Evolutionary conservation across 2,329 filamentous ascomycete genomes (phyloP), one percentile per base, ranked within the genome.

Genomic region (Fusarium camptoceras): DNA sequence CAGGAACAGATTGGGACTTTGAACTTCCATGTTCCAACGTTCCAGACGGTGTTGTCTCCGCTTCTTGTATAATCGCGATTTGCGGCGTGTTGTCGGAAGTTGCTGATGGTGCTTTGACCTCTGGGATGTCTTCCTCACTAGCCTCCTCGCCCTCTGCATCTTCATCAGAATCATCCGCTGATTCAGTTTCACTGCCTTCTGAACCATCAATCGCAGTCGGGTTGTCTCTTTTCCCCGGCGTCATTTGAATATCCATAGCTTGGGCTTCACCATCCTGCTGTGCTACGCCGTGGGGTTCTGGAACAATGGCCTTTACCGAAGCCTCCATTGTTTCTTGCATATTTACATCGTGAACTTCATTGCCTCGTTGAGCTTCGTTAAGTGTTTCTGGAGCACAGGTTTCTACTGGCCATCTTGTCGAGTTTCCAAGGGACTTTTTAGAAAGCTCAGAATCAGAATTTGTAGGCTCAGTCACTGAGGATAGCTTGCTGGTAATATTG

Each of bases 1-100:
- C 42, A 11, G 68, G 42, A 27, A 25, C 46, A 70, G 47, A 12
- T 48, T 55, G 25, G 67, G 41, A 10, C 24, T 31, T n/a, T 28
- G n/a, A 41, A 18, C 14, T 47, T 46, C 15, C 39, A 24, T 22
- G 22, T 15, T 50, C 24, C 18, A 54, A 34, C 15, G 18, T 18
- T n/a, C 57, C 39, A 18, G 37, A 25, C 42, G 48, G 28, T 31
- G 51, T 47, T 41, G 27, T 39, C 41, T 46, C 30, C 12, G 28
- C 25, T 41, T 61, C 25, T 25, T 25, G 50, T 20, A 14, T 16
- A 22, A 28, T 34, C 20, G 27, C 41, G 24, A 30, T 24, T 34
- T 51, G 64, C 12, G 51, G 25, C 22, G 58, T 49, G 34, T 50
- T 42, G 27, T 44, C 41, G 20, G 50, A 34, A 55, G 55, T 30